Evolutionary conservation across 352 stramenopile genomes (phyloP).

Genomic region (Pythium inflatum): DNA sequence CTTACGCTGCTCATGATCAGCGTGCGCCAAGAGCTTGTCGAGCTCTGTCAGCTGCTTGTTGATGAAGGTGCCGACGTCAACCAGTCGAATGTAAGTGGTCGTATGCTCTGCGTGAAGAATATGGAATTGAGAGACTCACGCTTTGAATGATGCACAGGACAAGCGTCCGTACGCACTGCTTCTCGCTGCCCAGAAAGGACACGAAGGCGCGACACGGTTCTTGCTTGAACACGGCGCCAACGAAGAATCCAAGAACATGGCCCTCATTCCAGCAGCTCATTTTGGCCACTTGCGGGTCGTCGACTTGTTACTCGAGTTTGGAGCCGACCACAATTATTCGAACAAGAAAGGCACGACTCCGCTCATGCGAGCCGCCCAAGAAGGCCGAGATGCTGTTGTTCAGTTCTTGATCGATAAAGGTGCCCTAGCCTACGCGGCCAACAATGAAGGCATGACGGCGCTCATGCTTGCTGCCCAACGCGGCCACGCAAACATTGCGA

Average conservation of each 20-base stretch:
- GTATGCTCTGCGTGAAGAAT: neutral
- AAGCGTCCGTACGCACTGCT: slow-evolving; percentile 81
- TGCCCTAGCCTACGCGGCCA: slow-evolving; percentile 71
- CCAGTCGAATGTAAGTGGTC: slow-evolving; percentile 71
- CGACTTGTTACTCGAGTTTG: slow-evolving; percentile 66
- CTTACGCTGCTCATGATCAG: slow-evolving; percentile 85
- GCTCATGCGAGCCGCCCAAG: slow-evolving; percentile 85
- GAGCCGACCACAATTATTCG: slow-evolving; percentile 78
- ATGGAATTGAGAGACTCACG: too few species aligned
- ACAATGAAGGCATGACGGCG: slow-evolving; percentile 90
- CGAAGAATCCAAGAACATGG: slow-evolving; percentile 85
- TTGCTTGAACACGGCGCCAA: slow-evolving; percentile 69
- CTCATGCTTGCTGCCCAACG: slow-evolving; percentile 86
- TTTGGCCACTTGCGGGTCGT: slow-evolving; percentile 84
- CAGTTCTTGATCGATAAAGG: slow-evolving; percentile 74
- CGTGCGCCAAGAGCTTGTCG: slow-evolving; percentile 63
- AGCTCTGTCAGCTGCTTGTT: slow-evolving; percentile 64
- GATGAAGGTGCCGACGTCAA: slow-evolving; percentile 82
- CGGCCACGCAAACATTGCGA: slow-evolving; percentile 80
- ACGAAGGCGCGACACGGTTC: slow-evolving; percentile 71
- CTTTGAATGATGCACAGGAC: slow-evolving; percentile 55
- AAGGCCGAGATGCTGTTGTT: slow-evolving; percentile 80
- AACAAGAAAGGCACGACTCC: slow-evolving; percentile 89
- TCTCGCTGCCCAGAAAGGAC: slow-evolving; percentile 83
- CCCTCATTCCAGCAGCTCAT: slow-evolving; percentile 82